Percentiles rank a stretch among this genome's conserved stretches.
Conservation (phyloP, 1,139 yeast species). For the Nakaseomyces delphensis region DNA sequence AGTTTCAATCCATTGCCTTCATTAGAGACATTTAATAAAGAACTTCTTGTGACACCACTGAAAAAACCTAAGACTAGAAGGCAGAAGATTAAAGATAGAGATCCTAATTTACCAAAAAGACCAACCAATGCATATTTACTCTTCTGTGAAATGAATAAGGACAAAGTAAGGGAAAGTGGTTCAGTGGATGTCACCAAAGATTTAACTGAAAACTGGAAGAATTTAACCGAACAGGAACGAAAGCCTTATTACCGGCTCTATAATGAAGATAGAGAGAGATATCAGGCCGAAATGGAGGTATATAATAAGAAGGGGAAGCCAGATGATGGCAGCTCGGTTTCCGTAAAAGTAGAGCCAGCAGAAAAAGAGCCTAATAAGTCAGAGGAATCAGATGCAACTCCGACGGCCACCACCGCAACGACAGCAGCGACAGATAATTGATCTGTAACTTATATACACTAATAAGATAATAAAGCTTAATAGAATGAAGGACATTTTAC, state of each 20-base stretch:
- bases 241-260: conserved; percentile 69
- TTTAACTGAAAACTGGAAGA: conserved; percentile 83
- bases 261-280: conserved; percentile 72
- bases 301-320: conserved; percentile 37
- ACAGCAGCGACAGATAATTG: neutral
- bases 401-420: neutral
- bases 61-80: conserved; percentile 29
- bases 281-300: conserved; percentile 61
- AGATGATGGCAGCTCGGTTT: conserved; percentile 11
- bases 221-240: conserved; percentile 57
- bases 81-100: conserved; percentile 39
- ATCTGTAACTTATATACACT: neutral
- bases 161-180: conserved; percentile 51
- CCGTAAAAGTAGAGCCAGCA: conserved; percentile 15
- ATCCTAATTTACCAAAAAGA: conserved; percentile 77
- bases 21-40: conserved; percentile 24
- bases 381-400: conserved; percentile 2
- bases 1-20: conserved; percentile 29
- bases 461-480: neutral
- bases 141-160: conserved; percentile 82
- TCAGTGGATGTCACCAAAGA: conserved; percentile 62
- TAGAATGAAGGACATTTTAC: too few relatives aligned
- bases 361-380: neutral
- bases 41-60: conserved; percentile 23
- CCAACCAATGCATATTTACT: conserved; percentile 85